Percentiles rank a stretch among this genome's conserved stretches.
Evolutionary conservation across 2,329 filamentous ascomycete genomes (phyloP).

Genomic region (Cordyceps tenuipes): DNA sequence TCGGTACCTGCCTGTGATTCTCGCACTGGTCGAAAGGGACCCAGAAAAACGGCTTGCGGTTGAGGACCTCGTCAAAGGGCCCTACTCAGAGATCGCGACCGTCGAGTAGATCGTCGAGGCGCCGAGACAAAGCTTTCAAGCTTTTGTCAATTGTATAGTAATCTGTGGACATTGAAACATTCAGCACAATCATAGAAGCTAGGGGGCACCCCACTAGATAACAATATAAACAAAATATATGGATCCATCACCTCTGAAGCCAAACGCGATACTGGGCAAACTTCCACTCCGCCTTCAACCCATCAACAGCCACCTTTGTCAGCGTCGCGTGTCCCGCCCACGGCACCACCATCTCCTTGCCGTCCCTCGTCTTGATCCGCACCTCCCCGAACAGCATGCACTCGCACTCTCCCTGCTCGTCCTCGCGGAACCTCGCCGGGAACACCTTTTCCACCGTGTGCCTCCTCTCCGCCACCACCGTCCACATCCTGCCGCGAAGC

Average conservation of each 20-base stretch:
- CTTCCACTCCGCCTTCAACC: slow-evolving; percentile 24
- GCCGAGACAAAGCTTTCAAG: no score
- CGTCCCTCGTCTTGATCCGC: slow-evolving; percentile 21
- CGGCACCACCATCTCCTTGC: slow-evolving; percentile 18
- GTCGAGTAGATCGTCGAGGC: no score
- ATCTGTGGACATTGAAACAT: no score
- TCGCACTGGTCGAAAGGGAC: neutral
- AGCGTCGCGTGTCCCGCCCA: slow-evolving; percentile 27
- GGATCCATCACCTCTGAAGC: slow-evolving; percentile 19
- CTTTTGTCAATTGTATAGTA: no score
- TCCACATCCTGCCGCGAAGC: slow-evolving; percentile 37
- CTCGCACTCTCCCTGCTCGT: slow-evolving; percentile 22
- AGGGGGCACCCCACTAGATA: no score
- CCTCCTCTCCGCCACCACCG: slow-evolving; percentile 28
- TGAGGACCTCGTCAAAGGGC: neutral
- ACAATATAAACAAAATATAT: neutral
- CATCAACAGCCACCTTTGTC: slow-evolving; percentile 16
- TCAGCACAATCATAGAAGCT: no score
- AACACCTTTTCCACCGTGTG: slow-evolving; percentile 36
- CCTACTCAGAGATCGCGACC: neutral
- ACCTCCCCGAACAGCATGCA: slow-evolving; percentile 27
- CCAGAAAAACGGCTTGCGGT: neutral
- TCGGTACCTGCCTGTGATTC: neutral
- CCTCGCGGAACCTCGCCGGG: slow-evolving; percentile 26
- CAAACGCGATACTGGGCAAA: slow-evolving; percentile 26